Evolutionary conservation across 2,329 filamentous ascomycete genomes (phyloP).

Genomic region (Ploettnerulaceae sp.): DNA sequence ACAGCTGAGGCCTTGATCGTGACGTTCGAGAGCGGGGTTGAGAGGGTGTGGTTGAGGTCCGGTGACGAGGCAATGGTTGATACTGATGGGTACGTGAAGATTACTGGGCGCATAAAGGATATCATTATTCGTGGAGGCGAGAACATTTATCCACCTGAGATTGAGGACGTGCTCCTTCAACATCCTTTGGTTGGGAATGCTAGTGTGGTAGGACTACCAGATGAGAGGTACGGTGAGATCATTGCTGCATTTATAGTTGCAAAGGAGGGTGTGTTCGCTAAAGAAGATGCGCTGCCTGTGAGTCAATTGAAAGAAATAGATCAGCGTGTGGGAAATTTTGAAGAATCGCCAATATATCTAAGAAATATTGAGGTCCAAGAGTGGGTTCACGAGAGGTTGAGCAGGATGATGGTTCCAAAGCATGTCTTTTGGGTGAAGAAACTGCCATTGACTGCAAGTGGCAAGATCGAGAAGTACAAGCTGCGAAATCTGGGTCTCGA

Average conservation of each 20-base stretch:
- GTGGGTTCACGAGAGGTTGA: background rate
- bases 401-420: constrained; percentile 7
- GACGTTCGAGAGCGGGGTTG: constrained; percentile 44
- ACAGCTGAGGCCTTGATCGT: constrained; percentile 47
- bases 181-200: constrained; percentile 45
- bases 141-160: constrained; percentile 14
- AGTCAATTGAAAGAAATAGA: no score
- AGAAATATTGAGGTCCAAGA: background rate
- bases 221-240: constrained; percentile 60
- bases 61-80: constrained; percentile 56
- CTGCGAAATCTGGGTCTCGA: background rate
- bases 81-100: constrained; percentile 5
- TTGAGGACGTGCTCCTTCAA: constrained; percentile 9
- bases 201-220: constrained; percentile 58
- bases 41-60: constrained; percentile 60
- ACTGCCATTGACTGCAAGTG: constrained; percentile 5
- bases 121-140: constrained; percentile 16
- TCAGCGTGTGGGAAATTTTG: background rate
- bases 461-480: constrained; percentile 8
- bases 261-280: background rate
- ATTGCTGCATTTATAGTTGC: constrained; percentile 51
- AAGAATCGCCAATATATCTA: background rate
- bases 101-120: constrained; percentile 12
- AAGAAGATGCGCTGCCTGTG: no score
- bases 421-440: constrained; percentile 3